Conservation (phyloP, 2,329 filamentous ascomycete species). For the Aspergillus intermedius region DNA sequence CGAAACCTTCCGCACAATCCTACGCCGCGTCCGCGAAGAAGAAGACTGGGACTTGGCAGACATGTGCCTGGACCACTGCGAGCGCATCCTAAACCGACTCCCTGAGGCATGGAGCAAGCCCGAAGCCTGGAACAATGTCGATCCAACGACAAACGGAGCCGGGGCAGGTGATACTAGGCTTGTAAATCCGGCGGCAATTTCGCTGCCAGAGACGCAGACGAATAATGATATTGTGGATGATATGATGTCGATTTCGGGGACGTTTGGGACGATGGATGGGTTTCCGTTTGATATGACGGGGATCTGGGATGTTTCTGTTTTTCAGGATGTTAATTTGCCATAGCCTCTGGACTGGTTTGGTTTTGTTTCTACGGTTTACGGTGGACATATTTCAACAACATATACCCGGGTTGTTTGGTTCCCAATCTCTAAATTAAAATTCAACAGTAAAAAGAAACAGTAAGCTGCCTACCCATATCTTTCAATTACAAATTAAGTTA, state of each 20-base stretch:
- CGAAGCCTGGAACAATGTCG: slow-evolving; percentile 5
- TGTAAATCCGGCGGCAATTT: slow-evolving; percentile 34
- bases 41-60: slow-evolving; percentile 52
- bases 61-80: slow-evolving; percentile 48
- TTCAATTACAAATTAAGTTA: background rate
- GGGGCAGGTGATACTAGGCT: slow-evolving; percentile 21
- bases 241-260: slow-evolving; percentile 42
- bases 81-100: slow-evolving; percentile 38
- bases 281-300: slow-evolving; percentile 43
- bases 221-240: slow-evolving; percentile 42
- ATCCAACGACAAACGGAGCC: slow-evolving; percentile 8
- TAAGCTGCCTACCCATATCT: background rate
- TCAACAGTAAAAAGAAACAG: background rate
- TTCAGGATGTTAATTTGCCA: slow-evolving; percentile 32
- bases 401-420: too few relatives aligned
- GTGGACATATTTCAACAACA: too few relatives aligned
- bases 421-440: too few relatives aligned
- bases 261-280: slow-evolving; percentile 41
- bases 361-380: too few relatives aligned
- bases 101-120: slow-evolving; percentile 18
- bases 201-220: slow-evolving; percentile 38
- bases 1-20: slow-evolving; percentile 42
- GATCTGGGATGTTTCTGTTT: slow-evolving; percentile 40
- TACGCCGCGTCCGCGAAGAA: slow-evolving; percentile 43
- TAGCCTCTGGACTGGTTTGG: background rate